These are phyloP conservation scores for Saccharomyces uvarum DNA, from an alignment of 1,139 yeast genomes.

Conservation along the genomic window DNA sequence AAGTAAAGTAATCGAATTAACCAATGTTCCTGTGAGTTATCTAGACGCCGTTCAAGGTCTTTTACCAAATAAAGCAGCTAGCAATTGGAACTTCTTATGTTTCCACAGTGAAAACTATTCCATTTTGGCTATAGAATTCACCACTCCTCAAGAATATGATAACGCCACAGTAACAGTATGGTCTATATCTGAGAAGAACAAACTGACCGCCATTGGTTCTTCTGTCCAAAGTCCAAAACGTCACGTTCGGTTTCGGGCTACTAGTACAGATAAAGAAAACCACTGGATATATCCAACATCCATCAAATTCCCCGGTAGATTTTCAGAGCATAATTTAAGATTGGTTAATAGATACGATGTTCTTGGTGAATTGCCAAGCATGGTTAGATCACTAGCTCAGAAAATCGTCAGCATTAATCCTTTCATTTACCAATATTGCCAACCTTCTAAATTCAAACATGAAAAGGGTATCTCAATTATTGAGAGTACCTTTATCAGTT, in stretches of 20 bases:
- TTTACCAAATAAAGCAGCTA: slow-evolving; percentile 91
- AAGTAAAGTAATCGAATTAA: slow-evolving; percentile 25
- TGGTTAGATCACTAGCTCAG: slow-evolving; percentile 70
- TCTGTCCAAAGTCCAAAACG: slow-evolving; percentile 37
- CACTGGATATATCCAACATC: slow-evolving; percentile 75
- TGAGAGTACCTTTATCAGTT: slow-evolving; percentile 27
- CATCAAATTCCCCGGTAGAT: slow-evolving; percentile 44
- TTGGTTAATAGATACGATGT: slow-evolving; percentile 80
- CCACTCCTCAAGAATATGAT: slow-evolving; percentile 74
- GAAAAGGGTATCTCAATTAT: slow-evolving; percentile 26
- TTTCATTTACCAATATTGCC: slow-evolving; percentile 74
- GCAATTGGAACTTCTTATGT: slow-evolving; percentile 78
- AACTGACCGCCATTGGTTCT: slow-evolving; percentile 43
- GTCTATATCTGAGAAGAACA: slow-evolving; percentile 52
- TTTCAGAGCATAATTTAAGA: slow-evolving; percentile 41
- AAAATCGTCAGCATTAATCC: slow-evolving; percentile 85
- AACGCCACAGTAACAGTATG: slow-evolving; percentile 64
- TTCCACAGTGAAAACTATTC: slow-evolving; percentile 62
- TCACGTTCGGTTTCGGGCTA: slow-evolving; percentile 47
- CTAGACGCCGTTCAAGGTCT: slow-evolving; percentile 89
- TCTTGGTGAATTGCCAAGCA: slow-evolving; percentile 80
- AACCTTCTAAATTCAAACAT: slow-evolving; percentile 32
- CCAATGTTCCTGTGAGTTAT: slow-evolving; percentile 53
- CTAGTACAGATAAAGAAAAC: slow-evolving; percentile 47
- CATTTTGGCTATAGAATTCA: slow-evolving; percentile 78